Base-by-base conservation (phyloP, 345 rosid species). In the Clarkia xantiana region DNA sequence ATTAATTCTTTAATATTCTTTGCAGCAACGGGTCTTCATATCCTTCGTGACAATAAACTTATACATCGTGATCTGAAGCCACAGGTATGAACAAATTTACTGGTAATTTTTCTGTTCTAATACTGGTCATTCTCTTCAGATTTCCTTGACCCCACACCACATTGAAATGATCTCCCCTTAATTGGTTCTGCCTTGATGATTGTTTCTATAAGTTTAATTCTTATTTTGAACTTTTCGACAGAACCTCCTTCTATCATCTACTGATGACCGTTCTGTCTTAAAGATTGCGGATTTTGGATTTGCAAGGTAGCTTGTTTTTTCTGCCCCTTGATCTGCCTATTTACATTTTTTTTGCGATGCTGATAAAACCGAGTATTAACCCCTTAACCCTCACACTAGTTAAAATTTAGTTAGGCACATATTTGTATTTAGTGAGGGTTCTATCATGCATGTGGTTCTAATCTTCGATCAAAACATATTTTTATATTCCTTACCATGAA, bases 261-360 rank as follows among this genome's bases (percentile, higher is more conserved):
- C 64, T 52, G 86, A 77, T 19, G 55, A 67, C 48, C 71, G 59
- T 61, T 80, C 88, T 49, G 71, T 66, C 60, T 60, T 93, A 71
- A 93, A 84, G 85, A 87, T 93, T 63, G 99, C 99, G 3, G 99
- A 93, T 70, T 93, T 93, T 71, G 96, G 99, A 70, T 93, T 93
- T 76, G 99, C 99, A 49, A 87, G 99, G 99, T 87, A 77, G 59
- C 9, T 29, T 29, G 36, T 29, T 7, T 29, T 29, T 29, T 29
- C 36, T 29, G 36, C 7, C 9, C 9, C 36, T 5, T 42, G 47
- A 18, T 38, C 14, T 29, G 9, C 10, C 45, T 20, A 45, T 9
- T 18, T 13, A 11, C 8, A 34, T n/a, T 13, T 11, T 56, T 29
- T 34, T 2, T 54, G 38, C 13, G 42, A 4, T 40, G 41, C 29